Base-by-base conservation (phyloP, 306 rosid genomes). In the Vigna radiata region DNA sequence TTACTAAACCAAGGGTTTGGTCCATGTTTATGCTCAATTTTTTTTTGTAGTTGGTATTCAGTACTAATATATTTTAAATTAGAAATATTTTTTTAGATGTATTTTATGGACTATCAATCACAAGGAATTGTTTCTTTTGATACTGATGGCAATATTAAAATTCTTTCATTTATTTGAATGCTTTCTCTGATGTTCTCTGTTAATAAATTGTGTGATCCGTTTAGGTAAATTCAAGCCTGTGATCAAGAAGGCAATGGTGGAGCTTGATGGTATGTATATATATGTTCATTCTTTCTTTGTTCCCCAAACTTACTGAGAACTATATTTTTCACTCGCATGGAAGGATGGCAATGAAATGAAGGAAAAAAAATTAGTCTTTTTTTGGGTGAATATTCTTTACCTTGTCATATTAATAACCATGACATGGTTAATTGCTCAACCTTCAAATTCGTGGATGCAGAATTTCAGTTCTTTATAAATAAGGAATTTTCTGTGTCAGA, bases 211-310 rank as follows among this genome's bases (percentile, higher is more conserved):
- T 73, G 53, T 68, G 84, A 68, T 46, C 65, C 66, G 78, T 87
- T 76, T 87, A 96, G 99, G 99, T 70, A 93, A 96, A 79, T 93
- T 89, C 84, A 96, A 96, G 89, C 97, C 99, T 56, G 99, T 96
- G 88, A 92, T 96, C 76, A 96, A 96, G 93, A 96, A 96, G 91
- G 99, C 99, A 77, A 91, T 96, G 97, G 99, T 96, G 81, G 99
- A 96, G 85, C 98, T 96, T 66, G 98, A 96, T 75, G 99, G 99
- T 96, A 87, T 88, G 81, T 73, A 29, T 29, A 37, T 25, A 63
- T 39, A 10, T 11, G 19, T 71, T 68, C 81, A 49, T 64, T 27
- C 73, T 13, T 39, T 39, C 62, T 47, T 53, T 50, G 39, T 60
- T 69, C 61, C 47, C 41, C 61, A 47, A 43, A 37, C 64, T 72